phyloP scores from a whole-genome alignment of 768 basidiomycete species.

The Macrolepiota fuliginosa region DNA sequence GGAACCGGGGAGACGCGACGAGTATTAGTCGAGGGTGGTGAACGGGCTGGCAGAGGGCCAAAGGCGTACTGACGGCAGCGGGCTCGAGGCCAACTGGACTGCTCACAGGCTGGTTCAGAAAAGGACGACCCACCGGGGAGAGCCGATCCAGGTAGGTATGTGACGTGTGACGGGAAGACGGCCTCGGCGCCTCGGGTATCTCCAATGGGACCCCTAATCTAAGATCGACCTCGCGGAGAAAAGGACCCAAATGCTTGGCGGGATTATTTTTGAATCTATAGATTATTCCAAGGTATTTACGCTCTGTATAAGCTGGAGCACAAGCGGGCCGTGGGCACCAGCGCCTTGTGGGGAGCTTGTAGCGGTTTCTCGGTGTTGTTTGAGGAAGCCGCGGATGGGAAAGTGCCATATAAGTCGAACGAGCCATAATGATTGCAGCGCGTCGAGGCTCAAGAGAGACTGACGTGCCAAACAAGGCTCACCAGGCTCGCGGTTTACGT shows the following conservation, averaged over 20 bases:
- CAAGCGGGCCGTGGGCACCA: background rate
- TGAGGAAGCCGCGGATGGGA: background rate
- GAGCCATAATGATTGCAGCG: conserved; percentile 4
- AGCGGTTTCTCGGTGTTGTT: background rate
- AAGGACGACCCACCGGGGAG: conserved; percentile 8
- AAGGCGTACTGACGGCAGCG: conserved; percentile 3
- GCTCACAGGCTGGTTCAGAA: conserved; percentile 12
- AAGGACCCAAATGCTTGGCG: conserved; percentile 12
- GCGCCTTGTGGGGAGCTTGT: background rate
- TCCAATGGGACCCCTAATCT: conserved; percentile 14
- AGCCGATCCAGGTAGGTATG: conserved; percentile 11
- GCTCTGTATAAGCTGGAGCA: background rate
- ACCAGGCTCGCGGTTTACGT: conserved; percentile 31
- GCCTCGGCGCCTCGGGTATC: conserved; percentile 41
- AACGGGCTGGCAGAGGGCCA: background rate
- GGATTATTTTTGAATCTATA: conserved; percentile 15
- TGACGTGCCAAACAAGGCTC: conserved; percentile 22
- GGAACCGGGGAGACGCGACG: background rate
- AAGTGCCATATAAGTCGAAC: conserved; percentile 3
- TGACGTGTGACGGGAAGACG: conserved; percentile 17
- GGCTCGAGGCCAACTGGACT: conserved; percentile 10
- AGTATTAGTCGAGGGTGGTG: background rate
- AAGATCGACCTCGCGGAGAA: conserved; percentile 18
- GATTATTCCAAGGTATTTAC: conserved; percentile 15
- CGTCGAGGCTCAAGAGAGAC: conserved; percentile 9